Percentiles rank a stretch among this genome's conserved stretches.
Conservation (phyloP, 2,329 filamentous ascomycete species). For the Escovopsis sp. region DNA sequence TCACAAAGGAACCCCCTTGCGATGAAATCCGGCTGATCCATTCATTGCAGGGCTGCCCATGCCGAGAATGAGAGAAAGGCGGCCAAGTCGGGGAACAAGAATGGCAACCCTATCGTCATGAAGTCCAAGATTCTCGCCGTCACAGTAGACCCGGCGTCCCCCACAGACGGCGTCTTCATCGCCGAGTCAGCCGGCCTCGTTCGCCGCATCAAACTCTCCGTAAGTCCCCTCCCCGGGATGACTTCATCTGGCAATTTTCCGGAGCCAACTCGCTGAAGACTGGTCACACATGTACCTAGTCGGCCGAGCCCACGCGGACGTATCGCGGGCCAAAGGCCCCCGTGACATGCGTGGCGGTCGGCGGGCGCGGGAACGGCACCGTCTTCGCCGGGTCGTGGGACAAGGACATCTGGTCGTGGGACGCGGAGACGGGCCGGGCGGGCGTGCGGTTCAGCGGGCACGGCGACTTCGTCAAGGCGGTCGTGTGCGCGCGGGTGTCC, state of each 20-base stretch:
- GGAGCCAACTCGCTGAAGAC: not conserved
- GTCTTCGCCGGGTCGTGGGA: slow-evolving; percentile 91
- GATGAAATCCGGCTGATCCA: not conserved
- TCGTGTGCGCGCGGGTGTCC: slow-evolving; percentile 47
- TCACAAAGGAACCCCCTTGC: not conserved
- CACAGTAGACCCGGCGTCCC: slow-evolving; percentile 48
- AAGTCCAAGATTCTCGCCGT: slow-evolving; percentile 78
- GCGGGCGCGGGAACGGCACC: slow-evolving; percentile 37
- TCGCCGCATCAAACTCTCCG: slow-evolving; percentile 59
- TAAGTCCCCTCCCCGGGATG: slow-evolving; percentile 22
- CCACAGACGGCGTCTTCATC: slow-evolving; percentile 49
- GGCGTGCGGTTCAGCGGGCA: slow-evolving; percentile 59
- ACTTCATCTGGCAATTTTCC: too few species aligned
- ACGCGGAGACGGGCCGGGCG: slow-evolving; percentile 39
- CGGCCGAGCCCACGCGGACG: slow-evolving; percentile 19
- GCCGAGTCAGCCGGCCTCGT: slow-evolving; percentile 79
- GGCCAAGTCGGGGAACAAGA: slow-evolving; percentile 57
- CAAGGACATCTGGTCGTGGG: slow-evolving; percentile 80
- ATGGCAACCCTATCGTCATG: slow-evolving; percentile 66
- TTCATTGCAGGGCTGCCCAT: slow-evolving; percentile 1
- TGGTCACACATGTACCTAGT: slow-evolving; percentile 10
- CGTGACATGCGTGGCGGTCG: slow-evolving; percentile 60
- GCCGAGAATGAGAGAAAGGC: slow-evolving; percentile 38
- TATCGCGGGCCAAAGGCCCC: slow-evolving; percentile 69
- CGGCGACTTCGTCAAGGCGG: slow-evolving; percentile 78